Evolutionary conservation across 805 yeast genomes (phyloP).

Genomic region (Myxozyma vanderwaltii): DNA sequence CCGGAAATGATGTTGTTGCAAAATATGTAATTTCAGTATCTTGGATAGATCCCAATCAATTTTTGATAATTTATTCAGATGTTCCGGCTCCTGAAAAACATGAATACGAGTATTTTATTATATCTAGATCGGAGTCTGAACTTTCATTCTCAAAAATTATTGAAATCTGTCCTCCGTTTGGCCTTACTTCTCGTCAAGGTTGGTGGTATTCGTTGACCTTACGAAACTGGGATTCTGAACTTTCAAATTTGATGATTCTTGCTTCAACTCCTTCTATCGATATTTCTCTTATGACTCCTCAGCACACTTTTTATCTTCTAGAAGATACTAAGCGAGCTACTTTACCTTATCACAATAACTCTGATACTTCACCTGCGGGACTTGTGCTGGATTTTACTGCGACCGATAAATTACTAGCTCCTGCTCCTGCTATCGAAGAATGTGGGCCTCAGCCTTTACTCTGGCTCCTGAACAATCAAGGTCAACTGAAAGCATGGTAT

Average conservation of each 20-base stretch:
- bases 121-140: conserved; percentile 4
- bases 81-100: conserved; percentile 32
- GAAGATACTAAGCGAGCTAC: conserved; percentile 75
- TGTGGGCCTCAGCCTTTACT: conserved; percentile 66
- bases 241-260: conserved; percentile 46
- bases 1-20: conserved; percentile 17
- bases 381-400: conserved; percentile 61
- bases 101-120: conserved; percentile 31
- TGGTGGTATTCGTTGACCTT: conserved; percentile 36
- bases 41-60: conserved; percentile 35
- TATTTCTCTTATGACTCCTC: conserved; percentile 50
- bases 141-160: conserved; percentile 23
- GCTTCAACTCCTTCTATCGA: conserved; percentile 71
- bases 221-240: conserved; percentile 33
- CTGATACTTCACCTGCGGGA: conserved; percentile 74
- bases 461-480: conserved; percentile 63
- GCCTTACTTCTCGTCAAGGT: conserved; percentile 33
- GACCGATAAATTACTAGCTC: conserved; percentile 50
- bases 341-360: conserved; percentile 69
- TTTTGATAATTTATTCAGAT: conserved; percentile 35
- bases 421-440: conserved; percentile 60
- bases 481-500: conserved; percentile 65
- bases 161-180: conserved; percentile 42
- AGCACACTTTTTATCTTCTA: conserved; percentile 49
- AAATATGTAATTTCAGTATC: conserved; percentile 18